These are phyloP conservation scores for Backusella macrospora DNA, from an alignment of 192 early-diverging fungal species.

Conservation along the genomic window DNA sequence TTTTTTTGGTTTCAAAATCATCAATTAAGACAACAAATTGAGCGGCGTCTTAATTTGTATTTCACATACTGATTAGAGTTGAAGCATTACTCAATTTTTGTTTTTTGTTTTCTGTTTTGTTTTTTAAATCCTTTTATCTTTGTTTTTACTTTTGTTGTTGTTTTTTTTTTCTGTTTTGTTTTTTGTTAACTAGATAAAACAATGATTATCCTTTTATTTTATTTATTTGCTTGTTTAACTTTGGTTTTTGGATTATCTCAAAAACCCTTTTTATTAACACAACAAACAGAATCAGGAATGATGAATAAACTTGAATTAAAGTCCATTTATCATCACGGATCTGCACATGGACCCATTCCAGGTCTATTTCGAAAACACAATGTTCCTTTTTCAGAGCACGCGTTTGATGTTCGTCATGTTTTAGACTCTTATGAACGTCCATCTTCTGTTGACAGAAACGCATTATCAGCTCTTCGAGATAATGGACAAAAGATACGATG, in stretches of 20 bases:
- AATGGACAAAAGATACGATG: not conserved
- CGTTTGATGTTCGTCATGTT: not conserved
- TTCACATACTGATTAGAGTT: not conserved
- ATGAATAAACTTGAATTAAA: slow-evolving; percentile 24
- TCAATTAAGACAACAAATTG: not conserved
- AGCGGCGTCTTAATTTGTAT: not conserved
- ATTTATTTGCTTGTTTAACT: not conserved
- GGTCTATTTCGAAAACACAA: slow-evolving; percentile 36
- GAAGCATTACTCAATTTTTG: not conserved
- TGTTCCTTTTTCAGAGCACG: not conserved
- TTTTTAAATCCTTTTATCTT: slow-evolving; percentile 4
- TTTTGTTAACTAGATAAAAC: slow-evolving; percentile 8
- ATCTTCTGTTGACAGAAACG: not conserved
- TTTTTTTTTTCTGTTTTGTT: not conserved
- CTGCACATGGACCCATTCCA: slow-evolving; percentile 33
- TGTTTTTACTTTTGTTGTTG: not conserved
- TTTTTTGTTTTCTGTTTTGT: not conserved
- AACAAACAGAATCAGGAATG: not conserved
- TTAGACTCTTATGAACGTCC: not conserved
- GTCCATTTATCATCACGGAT: slow-evolving; percentile 41
- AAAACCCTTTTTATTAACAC: not conserved
- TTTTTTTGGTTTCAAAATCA: too few relatives aligned
- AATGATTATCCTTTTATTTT: not conserved
- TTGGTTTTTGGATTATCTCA: not conserved
- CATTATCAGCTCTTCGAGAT: not conserved